Conservation (phyloP, 1,284 basidiomycete species). For the Moesziomyces parantarcticus region DNA sequence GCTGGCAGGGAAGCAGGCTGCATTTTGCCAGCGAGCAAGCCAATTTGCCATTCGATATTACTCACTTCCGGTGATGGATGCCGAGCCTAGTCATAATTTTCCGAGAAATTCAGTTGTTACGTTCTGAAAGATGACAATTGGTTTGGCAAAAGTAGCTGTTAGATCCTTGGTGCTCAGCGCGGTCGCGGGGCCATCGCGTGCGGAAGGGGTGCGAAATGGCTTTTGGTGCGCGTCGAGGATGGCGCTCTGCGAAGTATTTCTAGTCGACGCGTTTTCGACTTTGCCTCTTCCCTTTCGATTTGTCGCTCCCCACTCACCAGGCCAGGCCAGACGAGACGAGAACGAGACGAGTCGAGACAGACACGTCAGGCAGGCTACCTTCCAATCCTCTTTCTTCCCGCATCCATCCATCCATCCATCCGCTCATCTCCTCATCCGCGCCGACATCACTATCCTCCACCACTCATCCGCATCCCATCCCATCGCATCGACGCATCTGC, state of each 20-base stretch:
- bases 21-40: too few species aligned
- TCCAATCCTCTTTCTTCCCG: not conserved
- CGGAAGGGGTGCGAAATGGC: not conserved
- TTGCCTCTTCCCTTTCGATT: conserved; percentile 33
- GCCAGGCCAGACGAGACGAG: too few species aligned
- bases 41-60: too few species aligned
- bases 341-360: too few species aligned
- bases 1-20: too few species aligned
- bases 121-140: too few species aligned
- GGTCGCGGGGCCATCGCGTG: not conserved
- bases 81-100: too few species aligned
- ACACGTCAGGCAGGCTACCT: too few species aligned
- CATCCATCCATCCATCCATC: conserved; percentile 13
- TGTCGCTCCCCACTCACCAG: conserved; percentile 10
- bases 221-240: not conserved
- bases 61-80: too few species aligned
- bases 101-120: too few species aligned
- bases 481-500: not conserved
- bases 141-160: not conserved
- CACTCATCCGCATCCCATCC: not conserved
- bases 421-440: conserved; percentile 7
- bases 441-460: too few species aligned
- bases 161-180: not conserved
- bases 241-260: conserved; percentile 20
- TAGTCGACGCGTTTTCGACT: conserved; percentile 34